Base-by-base conservation (phyloP, 2,329 filamentous ascomycete species). In the Penicillium sp. region DNA sequence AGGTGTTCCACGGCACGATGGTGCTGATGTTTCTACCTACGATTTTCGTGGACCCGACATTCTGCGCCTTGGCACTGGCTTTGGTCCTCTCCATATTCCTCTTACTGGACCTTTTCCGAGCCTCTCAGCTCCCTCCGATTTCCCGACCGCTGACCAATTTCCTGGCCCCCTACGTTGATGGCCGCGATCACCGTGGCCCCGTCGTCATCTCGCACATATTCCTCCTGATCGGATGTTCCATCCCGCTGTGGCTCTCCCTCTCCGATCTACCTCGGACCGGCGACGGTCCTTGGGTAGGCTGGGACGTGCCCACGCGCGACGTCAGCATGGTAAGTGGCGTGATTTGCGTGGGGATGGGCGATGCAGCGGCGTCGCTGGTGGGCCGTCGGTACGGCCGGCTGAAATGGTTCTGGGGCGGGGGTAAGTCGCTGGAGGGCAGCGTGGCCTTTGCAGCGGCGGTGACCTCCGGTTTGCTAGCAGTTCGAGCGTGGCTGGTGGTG, bases 1-100 rank as follows among this genome's bases (percentile, higher is more conserved):
- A 99, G 72, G 89, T 97, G 22, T 99, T 99, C 70, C 94, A 99
- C 71, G 95, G 95, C 61, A 96, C 92, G 81, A 97, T 97, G 88
- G 92, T 97, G 7, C 85, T 85, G 50, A 96, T 99, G 90, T 86
- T 99, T 50, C 79, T 97, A 2, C 92, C 94, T 0, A 85, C 89
- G 1, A 89, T 87, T 2, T 96, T 85, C 67, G 76, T 97, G 57
- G 94, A 99, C 69, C 92, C 94, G 0, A 80, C 86, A 36, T 97
- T 90, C 70, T 85, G 86, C 44, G 84, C 88, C 1, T 77, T 99
- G 11, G 90, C 91, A 0, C 79, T 97, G n/a, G 79, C 81, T 0
- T 75, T 96, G 28, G 84, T 91, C 24, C 81, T 99, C 31, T 85
- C 88, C 4, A 79, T 95, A 46, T 99, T 99, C 67, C 77, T 97